These are phyloP conservation scores for Sugiyamaella japonica DNA, from an alignment of 1,139 yeast genomes.

Conservation along the genomic window DNA sequence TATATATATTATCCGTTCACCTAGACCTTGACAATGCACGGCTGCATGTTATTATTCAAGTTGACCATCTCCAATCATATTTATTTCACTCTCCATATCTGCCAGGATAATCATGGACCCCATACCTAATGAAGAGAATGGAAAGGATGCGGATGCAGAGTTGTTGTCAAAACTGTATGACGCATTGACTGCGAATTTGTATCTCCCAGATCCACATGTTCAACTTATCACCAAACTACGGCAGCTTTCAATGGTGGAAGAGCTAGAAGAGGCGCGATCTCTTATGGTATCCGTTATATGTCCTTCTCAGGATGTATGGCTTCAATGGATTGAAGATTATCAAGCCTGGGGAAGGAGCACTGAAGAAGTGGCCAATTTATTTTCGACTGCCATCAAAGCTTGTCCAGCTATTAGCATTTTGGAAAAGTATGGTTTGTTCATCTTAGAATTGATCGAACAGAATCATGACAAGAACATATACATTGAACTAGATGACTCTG, in stretches of 20 bases:
- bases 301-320: slow-evolving; percentile 30
- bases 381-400: slow-evolving; percentile 27
- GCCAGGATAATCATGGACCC: background rate
- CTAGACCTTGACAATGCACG: background rate
- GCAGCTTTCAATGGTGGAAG: slow-evolving; percentile 10
- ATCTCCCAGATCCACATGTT: slow-evolving; percentile 11
- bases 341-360: slow-evolving; percentile 11
- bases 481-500: slow-evolving; percentile 21
- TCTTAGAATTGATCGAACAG: slow-evolving; percentile 1
- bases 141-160: background rate
- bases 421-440: slow-evolving; percentile 26
- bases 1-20: too few species aligned
- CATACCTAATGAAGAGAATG: background rate
- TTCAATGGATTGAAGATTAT: slow-evolving; percentile 33
- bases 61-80: background rate
- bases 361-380: slow-evolving; percentile 21
- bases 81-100: background rate
- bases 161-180: background rate
- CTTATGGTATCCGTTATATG: slow-evolving; percentile 10
- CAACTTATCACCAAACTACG: slow-evolving; percentile 7
- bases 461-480: background rate
- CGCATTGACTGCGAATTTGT: slow-evolving; percentile 1
- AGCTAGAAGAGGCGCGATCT: slow-evolving; percentile 15
- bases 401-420: slow-evolving; percentile 28
- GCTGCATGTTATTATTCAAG: background rate